phyloP scores from a whole-genome alignment of 2,329 filamentous ascomycete species.

The Sporothrix mexicana region DNA sequence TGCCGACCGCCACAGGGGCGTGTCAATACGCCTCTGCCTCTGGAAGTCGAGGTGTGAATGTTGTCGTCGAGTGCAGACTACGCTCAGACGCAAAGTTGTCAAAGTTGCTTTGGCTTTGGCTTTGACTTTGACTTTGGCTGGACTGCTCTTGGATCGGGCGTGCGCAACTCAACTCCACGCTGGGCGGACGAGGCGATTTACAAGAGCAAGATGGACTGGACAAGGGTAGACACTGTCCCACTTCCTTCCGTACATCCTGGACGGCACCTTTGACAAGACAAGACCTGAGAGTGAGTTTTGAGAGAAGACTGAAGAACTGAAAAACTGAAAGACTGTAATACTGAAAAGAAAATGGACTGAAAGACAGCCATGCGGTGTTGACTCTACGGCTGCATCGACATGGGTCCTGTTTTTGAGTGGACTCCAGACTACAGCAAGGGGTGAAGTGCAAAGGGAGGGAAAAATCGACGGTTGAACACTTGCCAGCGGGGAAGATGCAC shows the following conservation, averaged over 20 bases:
- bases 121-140: neutral
- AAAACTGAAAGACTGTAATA: too few species aligned
- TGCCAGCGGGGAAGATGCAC: neutral
- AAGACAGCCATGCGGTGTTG: neutral
- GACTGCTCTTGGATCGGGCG: neutral
- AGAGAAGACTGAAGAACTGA: neutral
- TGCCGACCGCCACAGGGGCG: slow-evolving; percentile 21
- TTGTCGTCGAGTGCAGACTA: neutral
- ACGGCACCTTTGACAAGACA: slow-evolving; percentile 4
- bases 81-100: slow-evolving; percentile 7
- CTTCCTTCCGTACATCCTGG: slow-evolving; percentile 3
- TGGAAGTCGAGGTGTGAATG: neutral
- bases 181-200: neutral
- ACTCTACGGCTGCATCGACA: neutral
- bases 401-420: neutral
- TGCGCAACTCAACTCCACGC: neutral
- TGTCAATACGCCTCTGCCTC: slow-evolving; percentile 5
- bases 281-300: neutral
- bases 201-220: too few species aligned
- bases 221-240: neutral
- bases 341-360: neutral
- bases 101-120: neutral
- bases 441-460: neutral
- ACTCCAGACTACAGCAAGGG: slow-evolving; percentile 2
- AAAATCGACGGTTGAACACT: neutral